These are phyloP conservation scores for Tuber brumale DNA, from an alignment of 495 filamentous ascomycete species.

Conservation along the genomic window DNA sequence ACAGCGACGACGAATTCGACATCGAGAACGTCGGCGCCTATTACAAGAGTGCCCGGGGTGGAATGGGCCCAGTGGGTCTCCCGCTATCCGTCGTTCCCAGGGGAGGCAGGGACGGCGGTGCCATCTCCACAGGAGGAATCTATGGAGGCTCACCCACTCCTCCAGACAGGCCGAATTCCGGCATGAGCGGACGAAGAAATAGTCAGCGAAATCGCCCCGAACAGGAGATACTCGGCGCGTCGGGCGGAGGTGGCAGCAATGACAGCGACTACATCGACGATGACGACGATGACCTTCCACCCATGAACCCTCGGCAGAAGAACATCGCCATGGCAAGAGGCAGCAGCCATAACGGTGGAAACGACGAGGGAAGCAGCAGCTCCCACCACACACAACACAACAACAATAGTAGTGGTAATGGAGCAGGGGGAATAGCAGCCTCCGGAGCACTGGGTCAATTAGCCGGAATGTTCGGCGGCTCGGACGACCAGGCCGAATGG, in stretches of 20 bases:
- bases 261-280: conserved; percentile 26
- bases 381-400: conserved; percentile 49
- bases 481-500: conserved; percentile 83
- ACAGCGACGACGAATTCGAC: conserved; percentile 97
- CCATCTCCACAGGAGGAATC: conserved; percentile 34
- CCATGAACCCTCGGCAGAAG: conserved; percentile 27
- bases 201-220: conserved; percentile 19
- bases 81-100: conserved; percentile 57
- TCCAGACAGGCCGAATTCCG: conserved; percentile 18
- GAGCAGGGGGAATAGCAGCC: conserved; percentile 44
- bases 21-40: conserved; percentile 69
- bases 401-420: conserved; percentile 11
- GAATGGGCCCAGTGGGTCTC: conserved; percentile 63
- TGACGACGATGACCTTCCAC: conserved; percentile 35
- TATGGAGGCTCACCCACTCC: conserved; percentile 22
- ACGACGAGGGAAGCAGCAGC: conserved; percentile 37
- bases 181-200: conserved; percentile 20
- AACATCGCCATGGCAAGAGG: conserved; percentile 10
- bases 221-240: background rate
- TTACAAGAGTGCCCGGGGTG: conserved; percentile 63
- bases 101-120: conserved; percentile 40
- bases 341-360: conserved; percentile 6
- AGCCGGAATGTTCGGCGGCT: conserved; percentile 56
- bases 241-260: background rate
- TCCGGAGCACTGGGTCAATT: conserved; percentile 65